Percentiles rank a stretch among this genome's conserved stretches.
phyloP scores from a whole-genome alignment of 2,329 filamentous ascomycete species.

The Onygenales sp. region DNA sequence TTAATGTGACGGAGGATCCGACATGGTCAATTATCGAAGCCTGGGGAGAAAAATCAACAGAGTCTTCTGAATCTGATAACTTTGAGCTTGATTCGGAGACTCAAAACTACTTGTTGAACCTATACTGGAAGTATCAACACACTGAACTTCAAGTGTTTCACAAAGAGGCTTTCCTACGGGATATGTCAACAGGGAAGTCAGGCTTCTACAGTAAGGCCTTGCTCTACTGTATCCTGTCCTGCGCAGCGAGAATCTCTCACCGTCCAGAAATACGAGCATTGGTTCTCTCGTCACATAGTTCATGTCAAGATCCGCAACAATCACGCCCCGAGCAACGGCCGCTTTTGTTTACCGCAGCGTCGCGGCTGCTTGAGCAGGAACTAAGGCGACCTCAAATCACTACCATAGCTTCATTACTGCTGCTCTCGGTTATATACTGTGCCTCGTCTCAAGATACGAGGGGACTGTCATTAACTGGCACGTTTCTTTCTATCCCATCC shows the following conservation, averaged over 20 bases:
- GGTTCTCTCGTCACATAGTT: constrained; percentile 5
- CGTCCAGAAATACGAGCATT: constrained; percentile 8
- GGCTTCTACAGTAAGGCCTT: constrained; percentile 11
- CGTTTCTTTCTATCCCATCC: background rate
- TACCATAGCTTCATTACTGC: constrained; percentile 10
- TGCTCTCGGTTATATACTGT: constrained; percentile 12
- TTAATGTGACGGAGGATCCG: constrained; percentile 1
- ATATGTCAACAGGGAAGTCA: constrained; percentile 6
- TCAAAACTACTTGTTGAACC: constrained; percentile 6
- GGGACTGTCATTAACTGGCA: constrained; percentile 11
- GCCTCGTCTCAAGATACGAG: constrained; percentile 11
- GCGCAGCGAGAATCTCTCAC: constrained; percentile 9
- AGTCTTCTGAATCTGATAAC: background rate
- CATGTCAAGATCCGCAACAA: background rate
- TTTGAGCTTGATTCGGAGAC: constrained; percentile 5
- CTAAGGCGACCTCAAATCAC: constrained; percentile 11
- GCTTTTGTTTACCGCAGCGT: constrained; percentile 8
- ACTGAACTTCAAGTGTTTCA: constrained; percentile 7
- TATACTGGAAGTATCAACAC: constrained; percentile 9
- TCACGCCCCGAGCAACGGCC: constrained; percentile 3
- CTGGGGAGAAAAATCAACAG: constrained; percentile 3
- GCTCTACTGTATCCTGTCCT: constrained; percentile 10
- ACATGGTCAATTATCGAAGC: constrained; percentile 1
- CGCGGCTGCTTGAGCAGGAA: constrained; percentile 8
- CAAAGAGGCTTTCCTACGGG: constrained; percentile 1